Evolutionary conservation across 495 filamentous ascomycete genomes (phyloP).

Genomic region (Cryomyces minteri): DNA sequence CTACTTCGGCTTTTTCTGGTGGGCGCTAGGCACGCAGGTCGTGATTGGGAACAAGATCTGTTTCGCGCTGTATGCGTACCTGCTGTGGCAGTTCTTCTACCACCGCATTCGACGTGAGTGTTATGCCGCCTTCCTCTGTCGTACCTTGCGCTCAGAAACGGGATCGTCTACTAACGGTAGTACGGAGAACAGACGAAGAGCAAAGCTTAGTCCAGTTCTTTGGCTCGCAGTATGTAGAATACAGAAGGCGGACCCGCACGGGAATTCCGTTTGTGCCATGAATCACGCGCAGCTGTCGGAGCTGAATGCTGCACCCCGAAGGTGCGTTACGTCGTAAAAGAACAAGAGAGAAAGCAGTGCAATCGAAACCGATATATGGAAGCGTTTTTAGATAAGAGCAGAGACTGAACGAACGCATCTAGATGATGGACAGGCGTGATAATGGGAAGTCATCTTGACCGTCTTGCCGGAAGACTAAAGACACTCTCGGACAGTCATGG

Average conservation of each 20-base stretch:
- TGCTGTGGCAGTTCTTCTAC: conserved; percentile 74
- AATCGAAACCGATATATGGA: too few species aligned
- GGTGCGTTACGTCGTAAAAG: too few species aligned
- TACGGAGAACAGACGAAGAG: conserved; percentile 46
- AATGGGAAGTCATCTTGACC: too few species aligned
- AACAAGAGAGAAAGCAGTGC: too few species aligned
- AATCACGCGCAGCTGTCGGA: too few species aligned
- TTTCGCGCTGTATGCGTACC: conserved; percentile 48
- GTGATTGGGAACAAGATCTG: conserved; percentile 73
- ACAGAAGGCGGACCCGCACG: conserved; percentile 43
- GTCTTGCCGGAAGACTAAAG: too few species aligned
- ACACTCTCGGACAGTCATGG: too few species aligned
- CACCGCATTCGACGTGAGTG: conserved; percentile 45
- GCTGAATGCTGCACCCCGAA: too few species aligned
- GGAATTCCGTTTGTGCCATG: conserved; percentile 48
- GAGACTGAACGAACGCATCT: too few species aligned
- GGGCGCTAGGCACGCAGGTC: conserved; percentile 86
- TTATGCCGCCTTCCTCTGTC: not conserved
- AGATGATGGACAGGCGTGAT: too few species aligned
- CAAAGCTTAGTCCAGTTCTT: conserved; percentile 63
- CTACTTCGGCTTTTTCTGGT: conserved; percentile 98
- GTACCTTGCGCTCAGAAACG: not conserved
- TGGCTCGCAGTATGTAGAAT: conserved; percentile 60
- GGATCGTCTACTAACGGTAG: conserved; percentile 1
- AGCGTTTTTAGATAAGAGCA: too few species aligned